Conservation (phyloP, 2,329 filamentous ascomycete species). For the Blastomyces gilchristii region DNA sequence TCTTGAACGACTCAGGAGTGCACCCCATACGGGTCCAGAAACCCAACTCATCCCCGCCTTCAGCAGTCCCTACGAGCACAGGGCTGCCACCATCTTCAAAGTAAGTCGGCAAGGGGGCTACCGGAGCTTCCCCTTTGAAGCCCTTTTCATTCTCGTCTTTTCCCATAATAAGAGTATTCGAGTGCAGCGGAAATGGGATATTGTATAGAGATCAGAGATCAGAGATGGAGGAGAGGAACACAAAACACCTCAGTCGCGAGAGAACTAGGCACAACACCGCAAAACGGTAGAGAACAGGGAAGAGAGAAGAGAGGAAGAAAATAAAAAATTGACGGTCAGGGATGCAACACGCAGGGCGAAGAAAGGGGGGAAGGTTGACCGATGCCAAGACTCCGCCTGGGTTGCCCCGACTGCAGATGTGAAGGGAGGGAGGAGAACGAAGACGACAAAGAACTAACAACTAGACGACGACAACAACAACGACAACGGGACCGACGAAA, state of each 20-base stretch:
- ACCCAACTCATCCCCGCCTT: conserved; percentile 12
- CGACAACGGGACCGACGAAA: background rate
- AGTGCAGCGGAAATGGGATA: background rate
- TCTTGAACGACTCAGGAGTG: conserved; percentile 32
- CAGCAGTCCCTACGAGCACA: conserved; percentile 3
- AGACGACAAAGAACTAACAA: too few species aligned
- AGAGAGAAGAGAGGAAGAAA: too few species aligned
- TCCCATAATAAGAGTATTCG: conserved; percentile 6
- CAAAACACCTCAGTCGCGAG: background rate
- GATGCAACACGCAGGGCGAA: background rate
- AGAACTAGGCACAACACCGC: background rate
- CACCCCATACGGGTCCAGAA: conserved; percentile 34
- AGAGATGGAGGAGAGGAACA: too few species aligned
- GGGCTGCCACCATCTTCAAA: background rate
- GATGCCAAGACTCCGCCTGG: background rate
- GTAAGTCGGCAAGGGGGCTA: conserved; percentile 11
- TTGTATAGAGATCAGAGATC: background rate
- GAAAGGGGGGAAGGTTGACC: background rate
- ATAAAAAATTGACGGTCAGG: background rate
- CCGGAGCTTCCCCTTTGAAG: background rate
- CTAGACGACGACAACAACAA: background rate
- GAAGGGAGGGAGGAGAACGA: background rate
- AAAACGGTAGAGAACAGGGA: too few species aligned
- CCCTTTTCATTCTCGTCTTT: conserved; percentile 8
- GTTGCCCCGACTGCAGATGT: background rate